Evolutionary conservation across 768 basidiomycete genomes (phyloP).

Genomic region (Leccinum longicurvipes): DNA sequence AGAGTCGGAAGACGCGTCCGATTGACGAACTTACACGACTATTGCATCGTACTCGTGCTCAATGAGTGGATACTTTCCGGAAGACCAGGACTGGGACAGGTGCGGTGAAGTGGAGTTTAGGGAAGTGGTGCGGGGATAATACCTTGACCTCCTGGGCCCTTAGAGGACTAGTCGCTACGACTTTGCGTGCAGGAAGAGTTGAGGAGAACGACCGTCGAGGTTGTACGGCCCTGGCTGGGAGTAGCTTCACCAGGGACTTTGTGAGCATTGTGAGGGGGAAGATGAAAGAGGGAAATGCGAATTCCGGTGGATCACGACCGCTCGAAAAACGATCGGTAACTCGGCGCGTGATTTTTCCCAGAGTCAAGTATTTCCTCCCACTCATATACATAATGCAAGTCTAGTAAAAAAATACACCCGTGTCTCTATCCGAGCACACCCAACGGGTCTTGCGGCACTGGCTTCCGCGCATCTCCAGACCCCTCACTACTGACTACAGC

Average conservation of each 20-base stretch:
- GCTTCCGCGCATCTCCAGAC: slow-evolving; percentile 10
- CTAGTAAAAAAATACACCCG: too few relatives aligned
- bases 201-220: slow-evolving; percentile 62
- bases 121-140: slow-evolving; percentile 13
- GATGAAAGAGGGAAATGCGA: neutral
- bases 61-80: slow-evolving; percentile 92
- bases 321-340: slow-evolving; percentile 4
- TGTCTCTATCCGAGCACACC: slow-evolving; percentile 28
- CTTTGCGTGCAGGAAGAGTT: slow-evolving; percentile 53
- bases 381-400: neutral
- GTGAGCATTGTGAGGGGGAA: slow-evolving; percentile 51
- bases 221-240: slow-evolving; percentile 39
- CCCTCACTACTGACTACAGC: slow-evolving; percentile 1
- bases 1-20: slow-evolving; percentile 7
- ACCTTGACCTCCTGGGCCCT: slow-evolving; percentile 85
- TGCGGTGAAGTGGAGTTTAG: slow-evolving; percentile 1
- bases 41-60: slow-evolving; percentile 99
- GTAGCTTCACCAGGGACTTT: slow-evolving; percentile 48
- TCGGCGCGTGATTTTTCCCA: slow-evolving; percentile 19
- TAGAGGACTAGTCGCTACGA: slow-evolving; percentile 69
- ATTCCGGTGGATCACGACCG: slow-evolving; percentile 17
- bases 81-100: slow-evolving; percentile 60
- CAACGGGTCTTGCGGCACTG: slow-evolving; percentile 25
- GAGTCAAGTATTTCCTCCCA: neutral
- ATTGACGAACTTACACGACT: slow-evolving; percentile 77